Percentiles rank a stretch among this genome's conserved stretches.
These are phyloP conservation scores for Camelina neglecta DNA, from an alignment of 345 rosid species.

Conservation along the genomic window DNA sequence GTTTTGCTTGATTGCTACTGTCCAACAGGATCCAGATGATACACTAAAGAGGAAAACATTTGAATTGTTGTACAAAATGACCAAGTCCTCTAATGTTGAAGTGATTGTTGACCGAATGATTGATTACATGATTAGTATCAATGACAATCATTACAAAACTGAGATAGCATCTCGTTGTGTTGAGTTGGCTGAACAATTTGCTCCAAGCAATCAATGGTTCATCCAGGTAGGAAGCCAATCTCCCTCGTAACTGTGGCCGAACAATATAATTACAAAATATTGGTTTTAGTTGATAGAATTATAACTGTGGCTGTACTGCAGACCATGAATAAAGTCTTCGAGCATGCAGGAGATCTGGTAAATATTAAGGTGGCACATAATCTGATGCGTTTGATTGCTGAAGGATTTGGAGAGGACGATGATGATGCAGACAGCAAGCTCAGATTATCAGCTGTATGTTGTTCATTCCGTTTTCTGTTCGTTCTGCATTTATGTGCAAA, in stretches of 20 bases:
- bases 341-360: slow-evolving; percentile 98
- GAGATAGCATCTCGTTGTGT: slow-evolving; percentile 97
- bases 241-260: slow-evolving; percentile 9
- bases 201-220: slow-evolving; percentile 98
- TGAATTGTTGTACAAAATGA: slow-evolving; percentile 93
- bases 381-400: slow-evolving; percentile 94
- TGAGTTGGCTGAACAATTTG: slow-evolving; percentile 97
- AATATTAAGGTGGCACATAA: slow-evolving; percentile 94
- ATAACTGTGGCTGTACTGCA: slow-evolving; percentile 44
- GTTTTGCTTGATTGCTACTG: slow-evolving; percentile 23
- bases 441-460: slow-evolving; percentile 94
- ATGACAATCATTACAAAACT: slow-evolving; percentile 93
- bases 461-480: slow-evolving; percentile 33
- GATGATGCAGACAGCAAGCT: slow-evolving; percentile 85
- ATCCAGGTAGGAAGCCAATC: slow-evolving; percentile 67
- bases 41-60: slow-evolving; percentile 95
- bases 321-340: slow-evolving; percentile 97
- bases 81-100: slow-evolving; percentile 95
- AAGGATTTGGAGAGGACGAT: slow-evolving; percentile 96
- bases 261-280: not conserved
- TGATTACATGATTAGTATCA: slow-evolving; percentile 94
- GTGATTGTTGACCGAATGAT: slow-evolving; percentile 99
- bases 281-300: slow-evolving; percentile 23
- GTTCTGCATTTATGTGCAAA: slow-evolving; percentile 13
- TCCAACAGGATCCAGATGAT: slow-evolving; percentile 93